phyloP scores from a whole-genome alignment of 2,329 filamentous ascomycete species.

The Aspergillus versicolor region DNA sequence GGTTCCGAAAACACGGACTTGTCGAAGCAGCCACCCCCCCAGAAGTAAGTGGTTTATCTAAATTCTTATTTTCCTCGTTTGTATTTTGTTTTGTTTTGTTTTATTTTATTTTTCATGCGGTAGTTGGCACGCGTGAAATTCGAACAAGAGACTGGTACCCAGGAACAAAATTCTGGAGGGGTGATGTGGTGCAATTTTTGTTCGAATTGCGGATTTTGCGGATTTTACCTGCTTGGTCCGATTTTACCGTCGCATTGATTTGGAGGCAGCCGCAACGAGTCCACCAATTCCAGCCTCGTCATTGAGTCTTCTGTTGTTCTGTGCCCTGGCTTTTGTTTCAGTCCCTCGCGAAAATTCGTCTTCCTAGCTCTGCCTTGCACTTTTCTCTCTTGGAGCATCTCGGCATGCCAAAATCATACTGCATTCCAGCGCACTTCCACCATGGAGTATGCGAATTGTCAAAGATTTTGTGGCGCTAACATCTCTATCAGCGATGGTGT shows the following conservation, averaged over 20 bases:
- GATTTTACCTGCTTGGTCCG: background rate
- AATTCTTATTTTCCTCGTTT: background rate
- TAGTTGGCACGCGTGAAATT: background rate
- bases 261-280: conserved; percentile 9
- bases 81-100: background rate
- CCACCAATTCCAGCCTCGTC: background rate
- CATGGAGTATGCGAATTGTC: background rate
- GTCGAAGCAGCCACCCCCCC: conserved; percentile 58
- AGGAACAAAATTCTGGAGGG: background rate
- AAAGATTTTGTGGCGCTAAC: conserved; percentile 27
- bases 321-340: background rate
- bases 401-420: conserved; percentile 6
- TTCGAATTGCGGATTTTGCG: background rate
- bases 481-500: conserved; percentile 23
- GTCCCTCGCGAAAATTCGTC: background rate
- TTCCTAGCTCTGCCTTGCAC: conserved; percentile 7
- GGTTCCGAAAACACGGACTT: conserved; percentile 56
- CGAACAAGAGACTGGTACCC: background rate
- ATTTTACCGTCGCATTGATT: conserved; percentile 9
- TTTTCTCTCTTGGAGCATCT: background rate
- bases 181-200: background rate
- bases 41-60: conserved; percentile 51
- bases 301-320: conserved; percentile 1
- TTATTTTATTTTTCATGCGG: background rate
- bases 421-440: conserved; percentile 9